Evolutionary conservation across 2,329 filamentous ascomycete genomes (phyloP), one percentile per base, ranked within the genome.

Genomic region (Plenodomus biglobosus): DNA sequence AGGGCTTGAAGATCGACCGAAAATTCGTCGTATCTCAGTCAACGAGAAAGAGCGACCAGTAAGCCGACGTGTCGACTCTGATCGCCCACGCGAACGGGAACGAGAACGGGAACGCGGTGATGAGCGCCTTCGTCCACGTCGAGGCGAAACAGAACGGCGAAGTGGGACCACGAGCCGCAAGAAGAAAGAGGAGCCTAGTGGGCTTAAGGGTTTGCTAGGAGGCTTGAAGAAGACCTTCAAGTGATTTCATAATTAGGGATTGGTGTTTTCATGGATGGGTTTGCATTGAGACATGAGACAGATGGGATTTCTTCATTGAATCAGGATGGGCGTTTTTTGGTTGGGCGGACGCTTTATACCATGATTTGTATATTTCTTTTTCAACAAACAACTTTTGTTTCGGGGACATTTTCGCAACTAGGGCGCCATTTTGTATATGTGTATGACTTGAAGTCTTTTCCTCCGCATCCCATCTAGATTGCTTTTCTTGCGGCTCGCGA

Each of bases 201-300:
- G 62, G 4, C 43, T 70, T 3, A 70, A 66, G 46, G 56, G 64
- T 1, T 42, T 70, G 13, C 61, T 70, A 44, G 65, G 66, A n/a
- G 61, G 66, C 0, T 56, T 70, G 20, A 66, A 65, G 60, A 67
- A 58, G 53, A 59, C 61, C 21, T 59, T 66, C 40, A 53, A 50
- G 42, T 66, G 45, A 56, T 32, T 38, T 3, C 6, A n/a, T n/a
- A 10, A 3, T 32, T 32, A 3, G 6, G 15, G 8, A 15, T 15
- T 32, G 27, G 13, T 32, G 3, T 15, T 32, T 15, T 5, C 8
- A 11, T 11, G 8, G 13, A 32, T 6, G 15, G 27, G 15, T 24
- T 24, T 32, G 27, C 15, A 8, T 32, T 3, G 27, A 6, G 13
- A 42, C 47, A 34, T 34, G 44, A 36, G 42, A 42, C 19, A 44